Evolutionary conservation across 2,329 filamentous ascomycete genomes (phyloP).

Genomic region (Aureobasidium sp.): DNA sequence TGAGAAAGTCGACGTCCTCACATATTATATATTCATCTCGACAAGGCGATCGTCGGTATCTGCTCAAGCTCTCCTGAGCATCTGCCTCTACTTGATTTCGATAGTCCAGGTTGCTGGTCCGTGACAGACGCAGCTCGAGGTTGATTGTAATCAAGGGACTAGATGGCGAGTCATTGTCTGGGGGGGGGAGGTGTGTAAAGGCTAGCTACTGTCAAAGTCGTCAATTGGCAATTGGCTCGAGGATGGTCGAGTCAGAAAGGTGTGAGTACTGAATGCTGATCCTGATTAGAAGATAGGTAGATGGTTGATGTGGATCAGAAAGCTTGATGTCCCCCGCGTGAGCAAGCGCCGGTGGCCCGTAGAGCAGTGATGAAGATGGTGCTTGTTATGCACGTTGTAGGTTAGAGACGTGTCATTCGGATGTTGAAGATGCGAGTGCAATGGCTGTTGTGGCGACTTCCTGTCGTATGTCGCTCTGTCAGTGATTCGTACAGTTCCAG

Average conservation of each 20-base stretch:
- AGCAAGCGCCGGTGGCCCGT: not conserved
- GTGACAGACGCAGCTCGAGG: not conserved
- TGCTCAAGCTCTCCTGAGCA: not conserved
- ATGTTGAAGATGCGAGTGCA: not conserved
- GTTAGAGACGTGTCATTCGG: not conserved
- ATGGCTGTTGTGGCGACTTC: not conserved
- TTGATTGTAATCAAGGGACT: not conserved
- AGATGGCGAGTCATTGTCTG: not conserved
- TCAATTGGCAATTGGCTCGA: not conserved
- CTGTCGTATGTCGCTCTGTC: not conserved
- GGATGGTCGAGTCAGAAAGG: not conserved
- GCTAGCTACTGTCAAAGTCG: not conserved
- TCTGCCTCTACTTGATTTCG: not conserved
- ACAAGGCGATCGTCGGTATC: not conserved
- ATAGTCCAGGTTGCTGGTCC: not conserved
- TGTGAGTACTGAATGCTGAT: constrained; percentile 1
- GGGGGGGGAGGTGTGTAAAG: not conserved
- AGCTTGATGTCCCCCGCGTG: not conserved
- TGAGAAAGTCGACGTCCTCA: not conserved
- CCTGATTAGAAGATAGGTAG: not conserved
- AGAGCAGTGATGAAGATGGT: not conserved
- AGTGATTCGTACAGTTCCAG: not conserved
- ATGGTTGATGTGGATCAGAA: not conserved
- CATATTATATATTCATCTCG: constrained; percentile 1
- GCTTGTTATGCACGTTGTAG: not conserved